phyloP scores from a whole-genome alignment of 306 rosid species.

The Prunus salicina region DNA sequence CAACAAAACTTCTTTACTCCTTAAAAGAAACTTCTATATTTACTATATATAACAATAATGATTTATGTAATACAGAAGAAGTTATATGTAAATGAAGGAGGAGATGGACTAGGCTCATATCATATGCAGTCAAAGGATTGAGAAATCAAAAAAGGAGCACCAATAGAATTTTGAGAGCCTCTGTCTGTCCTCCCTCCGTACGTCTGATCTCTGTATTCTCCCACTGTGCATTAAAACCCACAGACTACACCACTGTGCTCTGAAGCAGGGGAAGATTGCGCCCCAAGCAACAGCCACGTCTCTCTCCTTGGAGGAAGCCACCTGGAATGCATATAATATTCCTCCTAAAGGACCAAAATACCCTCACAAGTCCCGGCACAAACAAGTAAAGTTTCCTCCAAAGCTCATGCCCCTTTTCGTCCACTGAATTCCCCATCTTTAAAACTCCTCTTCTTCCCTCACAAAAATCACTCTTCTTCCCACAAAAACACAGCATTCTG shows the following conservation, averaged over 20 bases:
- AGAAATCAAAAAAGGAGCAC: neutral
- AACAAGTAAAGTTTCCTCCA: neutral
- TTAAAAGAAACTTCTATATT: no score
- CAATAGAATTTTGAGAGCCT: neutral
- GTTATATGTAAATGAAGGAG: no score
- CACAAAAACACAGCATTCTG: neutral
- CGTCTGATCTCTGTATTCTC: neutral
- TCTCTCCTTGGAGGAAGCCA: neutral
- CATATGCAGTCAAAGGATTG: no score
- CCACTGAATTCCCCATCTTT: neutral
- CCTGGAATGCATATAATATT: neutral
- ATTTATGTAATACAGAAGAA: no score
- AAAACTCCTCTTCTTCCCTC: neutral
- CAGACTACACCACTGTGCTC: neutral
- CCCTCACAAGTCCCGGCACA: neutral
- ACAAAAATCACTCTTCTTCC: neutral
- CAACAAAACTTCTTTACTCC: no score
- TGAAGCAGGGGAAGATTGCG: neutral
- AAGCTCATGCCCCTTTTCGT: slow-evolving; percentile 2
- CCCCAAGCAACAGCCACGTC: neutral
- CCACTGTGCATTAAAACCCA: neutral
- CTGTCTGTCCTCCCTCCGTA: neutral
- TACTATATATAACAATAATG: no score
- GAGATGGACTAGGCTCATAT: neutral
- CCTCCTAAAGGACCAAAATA: neutral